Evolutionary conservation across 2,329 filamentous ascomycete genomes (phyloP).

Genomic region (Penicillium sp.): DNA sequence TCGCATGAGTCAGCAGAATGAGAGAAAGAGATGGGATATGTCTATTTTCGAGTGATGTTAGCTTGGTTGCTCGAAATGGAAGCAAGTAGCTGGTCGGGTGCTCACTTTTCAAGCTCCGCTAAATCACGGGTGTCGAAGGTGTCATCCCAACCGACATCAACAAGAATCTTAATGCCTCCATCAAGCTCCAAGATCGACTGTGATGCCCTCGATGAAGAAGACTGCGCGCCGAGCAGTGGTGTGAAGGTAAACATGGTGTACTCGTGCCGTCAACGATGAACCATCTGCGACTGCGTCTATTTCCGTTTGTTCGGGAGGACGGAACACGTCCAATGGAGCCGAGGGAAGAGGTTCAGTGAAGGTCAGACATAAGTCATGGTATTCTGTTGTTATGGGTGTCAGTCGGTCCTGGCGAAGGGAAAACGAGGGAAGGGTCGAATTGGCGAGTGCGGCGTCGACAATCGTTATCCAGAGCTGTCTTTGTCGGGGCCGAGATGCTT

Average conservation of each 20-base stretch:
- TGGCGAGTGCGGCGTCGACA: neutral
- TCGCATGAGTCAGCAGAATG: slow-evolving; percentile 92
- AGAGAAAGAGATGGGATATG: slow-evolving; percentile 89
- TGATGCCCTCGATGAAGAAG: slow-evolving; percentile 72
- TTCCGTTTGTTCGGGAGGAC: slow-evolving; percentile 11
- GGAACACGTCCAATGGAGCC: slow-evolving; percentile 7
- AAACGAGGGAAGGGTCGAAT: neutral
- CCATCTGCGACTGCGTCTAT: slow-evolving; percentile 8
- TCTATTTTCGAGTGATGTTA: slow-evolving; percentile 46
- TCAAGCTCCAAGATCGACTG: slow-evolving; percentile 97
- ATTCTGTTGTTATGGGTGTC: no score
- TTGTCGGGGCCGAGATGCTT: slow-evolving; percentile 11
- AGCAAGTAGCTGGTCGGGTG: slow-evolving; percentile 9
- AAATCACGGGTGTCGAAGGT: slow-evolving; percentile 79
- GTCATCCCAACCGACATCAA: slow-evolving; percentile 96
- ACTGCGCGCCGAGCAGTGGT: slow-evolving; percentile 85
- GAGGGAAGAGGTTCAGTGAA: neutral
- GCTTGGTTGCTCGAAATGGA: slow-evolving; percentile 9
- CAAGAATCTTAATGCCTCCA: slow-evolving; percentile 89
- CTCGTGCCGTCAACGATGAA: slow-evolving; percentile 12
- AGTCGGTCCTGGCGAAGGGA: neutral
- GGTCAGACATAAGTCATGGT: neutral
- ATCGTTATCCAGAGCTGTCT: slow-evolving; percentile 9
- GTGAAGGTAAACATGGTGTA: slow-evolving; percentile 88
- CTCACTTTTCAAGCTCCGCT: slow-evolving; percentile 83